Evolutionary conservation across 768 basidiomycete species (phyloP), one percentile per base, ranked within the genome.

Genomic region (Rhodocollybia butyracea): DNA sequence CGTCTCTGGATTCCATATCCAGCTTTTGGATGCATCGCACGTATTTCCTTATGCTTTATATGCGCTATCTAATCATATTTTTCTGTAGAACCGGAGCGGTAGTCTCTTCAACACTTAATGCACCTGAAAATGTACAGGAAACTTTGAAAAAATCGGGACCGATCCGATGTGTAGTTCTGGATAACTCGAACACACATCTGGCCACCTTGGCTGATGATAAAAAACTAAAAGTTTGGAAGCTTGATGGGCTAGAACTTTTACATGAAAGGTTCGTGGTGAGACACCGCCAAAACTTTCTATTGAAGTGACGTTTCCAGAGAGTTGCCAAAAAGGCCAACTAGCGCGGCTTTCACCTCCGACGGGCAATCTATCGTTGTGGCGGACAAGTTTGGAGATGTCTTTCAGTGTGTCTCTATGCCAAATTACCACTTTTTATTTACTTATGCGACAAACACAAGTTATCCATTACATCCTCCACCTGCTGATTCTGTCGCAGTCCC

Each of bases 351-450:
- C 61, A 84, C 86, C 0, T 70, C 65, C 4, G 77, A 85, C 41
- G 80, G 78, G 0, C 70, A 82, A 58, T 84, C 79, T 0, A 85
- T 99, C 56, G 68, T 98, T 2, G 83, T 91, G 12, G 84, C 92
- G 2, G 96, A 99, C 71, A 98, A 97, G 70, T 95, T 97, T 59
- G 96, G 96, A 0, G 96, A 98, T 65, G 81, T 96, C 38, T 96
- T 94, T 72, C 83, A 83, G 91, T 89, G 59, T 36, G 32, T 22
- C 34, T 10, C 5, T n/a, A 21, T 34, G 15, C 38, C n/a, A 6
- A 2, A 6, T 22, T 32, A 22, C 3, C 12, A 30, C 6, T 22
- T 42, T 52, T 48, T 52, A 43, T 52, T 27, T 50, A 19, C 56
- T 47, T 46, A 50, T 12, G 46, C 30, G 48, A 12, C 13, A 4